phyloP scores from a whole-genome alignment of 768 basidiomycete genomes.

The Lanmaoa pseudosensibilis region DNA sequence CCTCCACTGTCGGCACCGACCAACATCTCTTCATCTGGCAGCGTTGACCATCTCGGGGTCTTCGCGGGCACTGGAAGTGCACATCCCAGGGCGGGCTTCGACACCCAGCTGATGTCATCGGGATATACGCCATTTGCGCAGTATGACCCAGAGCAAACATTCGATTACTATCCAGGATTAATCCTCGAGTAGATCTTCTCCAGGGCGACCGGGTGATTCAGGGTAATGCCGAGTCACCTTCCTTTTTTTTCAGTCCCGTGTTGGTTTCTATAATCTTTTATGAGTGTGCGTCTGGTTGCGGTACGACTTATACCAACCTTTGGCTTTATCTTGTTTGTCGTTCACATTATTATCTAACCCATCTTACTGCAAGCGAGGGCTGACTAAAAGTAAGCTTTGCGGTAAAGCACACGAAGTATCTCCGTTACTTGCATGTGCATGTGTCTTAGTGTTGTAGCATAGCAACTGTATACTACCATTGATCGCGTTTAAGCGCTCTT shows the following conservation, averaged over 20 bases:
- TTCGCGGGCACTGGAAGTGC: conserved; percentile 56
- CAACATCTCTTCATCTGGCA: conserved; percentile 35
- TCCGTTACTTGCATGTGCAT: conserved; percentile 12
- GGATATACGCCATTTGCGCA: conserved; percentile 35
- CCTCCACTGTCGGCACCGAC: conserved; percentile 43
- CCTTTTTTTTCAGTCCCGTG: background rate
- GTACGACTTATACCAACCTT: conserved; percentile 17
- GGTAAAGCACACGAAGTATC: conserved; percentile 1
- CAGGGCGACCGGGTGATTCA: background rate
- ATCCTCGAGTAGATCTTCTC: conserved; percentile 22
- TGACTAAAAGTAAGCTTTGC: conserved; percentile 9
- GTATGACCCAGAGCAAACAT: conserved; percentile 25
- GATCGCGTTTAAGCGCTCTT: background rate
- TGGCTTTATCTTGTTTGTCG: conserved; percentile 1
- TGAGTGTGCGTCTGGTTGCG: conserved; percentile 16
- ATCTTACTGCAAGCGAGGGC: background rate
- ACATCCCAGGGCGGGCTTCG: conserved; percentile 25
- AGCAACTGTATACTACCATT: conserved; percentile 22
- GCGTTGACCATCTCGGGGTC: conserved; percentile 43
- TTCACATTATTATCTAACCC: conserved; percentile 3
- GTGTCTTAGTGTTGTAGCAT: conserved; percentile 25
- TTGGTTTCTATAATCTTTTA: conserved; percentile 4
- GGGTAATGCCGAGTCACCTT: background rate
- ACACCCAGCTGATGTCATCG: conserved; percentile 22
- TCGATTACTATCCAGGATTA: conserved; percentile 31